Evolutionary conservation across 352 stramenopile genomes (phyloP).

Genomic region (Pythium sukuiense): DNA sequence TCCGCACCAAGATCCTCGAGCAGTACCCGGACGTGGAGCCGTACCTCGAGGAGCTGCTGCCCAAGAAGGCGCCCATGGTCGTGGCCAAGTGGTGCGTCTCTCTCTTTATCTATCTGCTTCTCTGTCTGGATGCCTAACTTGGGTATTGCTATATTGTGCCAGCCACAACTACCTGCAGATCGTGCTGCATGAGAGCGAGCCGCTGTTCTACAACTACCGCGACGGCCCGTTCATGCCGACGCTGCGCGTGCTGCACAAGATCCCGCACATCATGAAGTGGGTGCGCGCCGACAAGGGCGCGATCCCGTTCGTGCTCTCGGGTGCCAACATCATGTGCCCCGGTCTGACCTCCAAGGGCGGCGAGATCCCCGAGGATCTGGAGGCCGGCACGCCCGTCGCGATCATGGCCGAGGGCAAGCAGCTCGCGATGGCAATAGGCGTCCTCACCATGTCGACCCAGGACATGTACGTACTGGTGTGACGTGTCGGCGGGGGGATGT

Average conservation of each 20-base stretch:
- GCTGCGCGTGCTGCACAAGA: slow-evolving; percentile 95
- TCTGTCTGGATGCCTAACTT: too few species aligned
- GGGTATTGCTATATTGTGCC: too few species aligned
- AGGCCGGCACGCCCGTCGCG: slow-evolving; percentile 82
- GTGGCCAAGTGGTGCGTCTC: slow-evolving; percentile 86
- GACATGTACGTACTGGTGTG: slow-evolving; percentile 86
- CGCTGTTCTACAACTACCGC: slow-evolving; percentile 95
- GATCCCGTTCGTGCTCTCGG: slow-evolving; percentile 97
- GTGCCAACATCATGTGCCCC: slow-evolving; percentile 98
- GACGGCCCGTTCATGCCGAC: slow-evolving; percentile 97
- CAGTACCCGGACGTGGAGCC: slow-evolving; percentile 92
- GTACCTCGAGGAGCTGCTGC: slow-evolving; percentile 86
- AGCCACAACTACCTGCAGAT: slow-evolving; percentile 86
- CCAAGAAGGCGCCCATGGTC: slow-evolving; percentile 94
- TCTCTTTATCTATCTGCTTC: slow-evolving; percentile 13
- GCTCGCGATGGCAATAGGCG: slow-evolving; percentile 94
- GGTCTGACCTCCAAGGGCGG: slow-evolving; percentile 95
- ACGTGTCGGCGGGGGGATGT: not conserved
- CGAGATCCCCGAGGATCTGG: slow-evolving; percentile 90
- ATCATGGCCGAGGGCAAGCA: slow-evolving; percentile 99
- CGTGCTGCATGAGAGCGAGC: slow-evolving; percentile 88
- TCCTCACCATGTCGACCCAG: slow-evolving; percentile 95
- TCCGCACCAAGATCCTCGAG: slow-evolving; percentile 93
- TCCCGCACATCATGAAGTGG: slow-evolving; percentile 92
- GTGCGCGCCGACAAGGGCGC: slow-evolving; percentile 96